Evolutionary conservation across 805 yeast species (phyloP).

Genomic region (Yamadazyma paraphyllophila): DNA sequence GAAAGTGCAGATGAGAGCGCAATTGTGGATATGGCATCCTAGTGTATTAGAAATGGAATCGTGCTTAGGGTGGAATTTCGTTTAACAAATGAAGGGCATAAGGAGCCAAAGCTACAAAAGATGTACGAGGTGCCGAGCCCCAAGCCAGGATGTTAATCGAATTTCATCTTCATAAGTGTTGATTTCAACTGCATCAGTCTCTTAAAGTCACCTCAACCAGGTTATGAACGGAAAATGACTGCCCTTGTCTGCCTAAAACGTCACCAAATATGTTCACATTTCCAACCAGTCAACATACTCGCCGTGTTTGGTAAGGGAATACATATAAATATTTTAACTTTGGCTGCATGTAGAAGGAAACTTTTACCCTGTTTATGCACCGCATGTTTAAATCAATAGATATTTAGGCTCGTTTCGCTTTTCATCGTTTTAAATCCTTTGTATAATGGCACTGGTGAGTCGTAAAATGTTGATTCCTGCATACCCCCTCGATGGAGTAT

Average conservation of each 20-base stretch:
- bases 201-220: neutral
- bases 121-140: no score
- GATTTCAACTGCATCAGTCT: neutral
- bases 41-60: no score
- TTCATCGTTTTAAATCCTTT: neutral
- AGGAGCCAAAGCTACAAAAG: no score
- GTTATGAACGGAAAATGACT: neutral
- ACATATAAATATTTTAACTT: no score
- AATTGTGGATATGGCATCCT: no score
- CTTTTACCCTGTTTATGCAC: neutral
- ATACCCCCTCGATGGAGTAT: neutral
- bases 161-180: neutral
- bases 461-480: neutral
- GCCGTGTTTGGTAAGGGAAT: no score
- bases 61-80: no score
- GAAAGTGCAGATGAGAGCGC: neutral
- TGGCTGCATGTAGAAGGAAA: neutral
- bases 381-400: neutral
- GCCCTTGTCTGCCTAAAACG: neutral
- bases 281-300: no score
- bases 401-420: neutral
- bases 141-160: neutral
- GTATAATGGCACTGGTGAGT: neutral
- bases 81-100: no score
- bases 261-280: neutral